Base-by-base conservation (phyloP, 225 moss, liverwort and hornwort genomes). In the Thuidium tamariscinum region DNA sequence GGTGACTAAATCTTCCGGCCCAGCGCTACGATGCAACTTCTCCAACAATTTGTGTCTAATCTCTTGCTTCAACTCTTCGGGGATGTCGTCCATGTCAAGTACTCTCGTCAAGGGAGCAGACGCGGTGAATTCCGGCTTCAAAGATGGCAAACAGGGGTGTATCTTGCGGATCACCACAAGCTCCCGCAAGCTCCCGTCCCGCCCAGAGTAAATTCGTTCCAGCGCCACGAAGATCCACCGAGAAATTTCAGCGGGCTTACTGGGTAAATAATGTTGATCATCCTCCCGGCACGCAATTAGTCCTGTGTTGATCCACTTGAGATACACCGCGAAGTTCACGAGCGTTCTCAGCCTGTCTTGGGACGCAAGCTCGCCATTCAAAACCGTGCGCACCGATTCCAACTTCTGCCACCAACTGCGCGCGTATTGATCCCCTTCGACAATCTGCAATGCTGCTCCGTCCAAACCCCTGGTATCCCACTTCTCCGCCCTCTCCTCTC, bases 281-380 rank as follows among this genome's bases (percentile, higher is more conserved):
- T 95, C 96, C 87, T 96, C 95, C 69, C 83, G 89, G 74, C 97
- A 96, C n/a, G 91, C 88, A 44, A 97, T 93, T 70, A 86, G 90
- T 32, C 97, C 95, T 34, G 92, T 95, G 49, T 93, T 96, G 85
- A 97, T 96, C 97, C 97, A 97, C 91, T 96, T 97, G 41, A 97
- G 84, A 84, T 97, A 97, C 59, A 95, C 89, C 81, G 94, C 91
- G 7, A 90, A 76, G 72, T 93, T 93, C 7, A 96, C 92, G 25
- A 97, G 91, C 22, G 89, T 63, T 82, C 91, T 90, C 75, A 97
- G 71, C 65, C 95, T 93, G 29, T 96, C 89, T 55, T 92, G 87
- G 42, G 75, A 90, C 20, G 85, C 92, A 68, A 90, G 68, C 54
- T 94, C 90, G 52, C 89, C 86, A 17, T 89, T 93, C 66, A 97